A percentile compares a stretch with the other conserved stretches of the same genome.
These are phyloP conservation scores for Rhynchosporium graminicola DNA, from an alignment of 2,329 filamentous ascomycete species.

Conservation along the genomic window DNA sequence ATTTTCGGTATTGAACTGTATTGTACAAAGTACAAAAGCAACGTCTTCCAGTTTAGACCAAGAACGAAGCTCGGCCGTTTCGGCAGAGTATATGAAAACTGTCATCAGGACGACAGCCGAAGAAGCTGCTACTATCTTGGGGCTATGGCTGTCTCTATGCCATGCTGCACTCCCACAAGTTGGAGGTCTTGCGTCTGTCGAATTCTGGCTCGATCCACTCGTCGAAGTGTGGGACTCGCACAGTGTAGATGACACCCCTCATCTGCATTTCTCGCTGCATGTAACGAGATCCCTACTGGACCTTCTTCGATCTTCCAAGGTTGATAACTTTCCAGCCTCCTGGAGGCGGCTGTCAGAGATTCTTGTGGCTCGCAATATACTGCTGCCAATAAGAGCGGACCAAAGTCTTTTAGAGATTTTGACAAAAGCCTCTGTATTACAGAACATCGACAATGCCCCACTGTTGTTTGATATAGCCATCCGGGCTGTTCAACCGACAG, in stretches of 20 bases:
- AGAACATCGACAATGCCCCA: slow-evolving; percentile 43
- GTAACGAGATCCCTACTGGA: slow-evolving; percentile 37
- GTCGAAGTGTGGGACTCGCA: slow-evolving; percentile 38
- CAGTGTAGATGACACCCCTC: slow-evolving; percentile 26
- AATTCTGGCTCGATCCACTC: slow-evolving; percentile 36
- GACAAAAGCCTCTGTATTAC: slow-evolving; percentile 32
- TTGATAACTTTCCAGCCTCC: slow-evolving; percentile 7
- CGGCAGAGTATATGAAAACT: slow-evolving; percentile 39
- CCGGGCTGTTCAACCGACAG: slow-evolving; percentile 46
- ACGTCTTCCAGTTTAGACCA: slow-evolving; percentile 6
- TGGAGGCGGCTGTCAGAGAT: slow-evolving; percentile 38
- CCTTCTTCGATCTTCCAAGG: slow-evolving; percentile 32
- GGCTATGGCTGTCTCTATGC: slow-evolving; percentile 39
- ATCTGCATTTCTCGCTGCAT: slow-evolving; percentile 39
- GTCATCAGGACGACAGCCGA: slow-evolving; percentile 36
- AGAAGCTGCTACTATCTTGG: slow-evolving; percentile 38
- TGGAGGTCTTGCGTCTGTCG: neutral
- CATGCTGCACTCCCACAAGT: slow-evolving; percentile 14
- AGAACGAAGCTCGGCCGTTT: slow-evolving; percentile 27
- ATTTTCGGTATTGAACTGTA: slow-evolving; percentile 28
- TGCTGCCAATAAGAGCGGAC: slow-evolving; percentile 39
- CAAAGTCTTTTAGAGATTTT: slow-evolving; percentile 32
- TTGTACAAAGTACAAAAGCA: slow-evolving; percentile 29
- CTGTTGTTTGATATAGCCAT: slow-evolving; percentile 49
- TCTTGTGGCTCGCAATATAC: slow-evolving; percentile 40